Conservation (phyloP, 768 basidiomycete species). For the Podaxis sp. region DNA sequence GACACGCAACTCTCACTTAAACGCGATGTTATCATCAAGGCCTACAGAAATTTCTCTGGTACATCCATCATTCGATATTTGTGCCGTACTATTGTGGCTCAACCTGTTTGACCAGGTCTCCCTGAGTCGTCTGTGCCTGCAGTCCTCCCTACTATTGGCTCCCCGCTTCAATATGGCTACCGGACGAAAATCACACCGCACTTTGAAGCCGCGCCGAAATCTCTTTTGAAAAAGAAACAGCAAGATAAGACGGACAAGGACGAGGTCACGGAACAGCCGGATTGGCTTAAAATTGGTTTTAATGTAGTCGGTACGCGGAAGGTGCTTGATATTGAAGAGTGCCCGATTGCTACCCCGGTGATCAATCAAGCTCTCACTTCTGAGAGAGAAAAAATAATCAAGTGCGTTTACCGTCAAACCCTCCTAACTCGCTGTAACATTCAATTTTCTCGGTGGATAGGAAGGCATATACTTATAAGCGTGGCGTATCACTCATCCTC, state of each 20-base stretch:
- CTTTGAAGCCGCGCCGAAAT: constrained; percentile 73
- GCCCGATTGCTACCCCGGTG: constrained; percentile 82
- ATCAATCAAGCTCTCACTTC: constrained; percentile 64
- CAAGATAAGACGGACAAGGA: constrained; percentile 3
- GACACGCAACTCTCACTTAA: constrained; percentile 84
- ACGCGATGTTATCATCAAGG: constrained; percentile 78
- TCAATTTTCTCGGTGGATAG: constrained; percentile 30
- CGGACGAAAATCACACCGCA: constrained; percentile 98
- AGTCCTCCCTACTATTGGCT: constrained; percentile 73
- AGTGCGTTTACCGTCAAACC: constrained; percentile 35
- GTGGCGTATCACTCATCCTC: constrained; percentile 85
- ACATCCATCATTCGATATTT: constrained; percentile 10
- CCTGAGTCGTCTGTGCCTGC: constrained; percentile 51
- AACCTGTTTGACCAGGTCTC: constrained; percentile 39
- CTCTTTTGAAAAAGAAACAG: constrained; percentile 16
- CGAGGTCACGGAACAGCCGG: constrained; percentile 32
- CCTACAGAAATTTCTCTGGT: constrained; percentile 76
- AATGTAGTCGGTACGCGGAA: constrained; percentile 69
- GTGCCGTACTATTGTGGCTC: constrained; percentile 3
- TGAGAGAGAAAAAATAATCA: constrained; percentile 62
- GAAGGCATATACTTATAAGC: constrained; percentile 75
- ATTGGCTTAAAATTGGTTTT: constrained; percentile 87
- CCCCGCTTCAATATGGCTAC: constrained; percentile 87
- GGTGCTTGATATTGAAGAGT: constrained; percentile 95
- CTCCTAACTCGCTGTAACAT: too few relatives aligned